Evolutionary conservation across 2,329 filamentous ascomycete species (phyloP).

Genomic region (Fusarium sp.): DNA sequence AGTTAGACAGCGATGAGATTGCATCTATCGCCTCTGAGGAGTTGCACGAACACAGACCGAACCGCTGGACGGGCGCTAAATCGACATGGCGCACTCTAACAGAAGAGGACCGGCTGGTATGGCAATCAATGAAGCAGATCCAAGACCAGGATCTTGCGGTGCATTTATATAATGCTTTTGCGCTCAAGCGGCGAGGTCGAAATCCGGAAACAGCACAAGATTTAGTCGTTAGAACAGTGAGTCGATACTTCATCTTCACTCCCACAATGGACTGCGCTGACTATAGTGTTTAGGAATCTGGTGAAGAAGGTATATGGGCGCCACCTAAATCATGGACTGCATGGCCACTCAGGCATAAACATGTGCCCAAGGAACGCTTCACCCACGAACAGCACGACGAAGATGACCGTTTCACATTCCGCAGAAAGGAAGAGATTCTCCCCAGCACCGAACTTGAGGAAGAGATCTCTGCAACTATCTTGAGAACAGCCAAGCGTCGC

Average conservation of each 20-base stretch:
- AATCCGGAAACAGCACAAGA: conserved; percentile 46
- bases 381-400: conserved; percentile 59
- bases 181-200: conserved; percentile 64
- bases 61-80: conserved; percentile 76
- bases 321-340: conserved; percentile 79
- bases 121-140: conserved; percentile 71
- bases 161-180: conserved; percentile 84
- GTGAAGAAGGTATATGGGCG: conserved; percentile 57
- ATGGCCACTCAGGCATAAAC: conserved; percentile 78
- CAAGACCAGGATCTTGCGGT: conserved; percentile 75
- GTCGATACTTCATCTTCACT: not conserved
- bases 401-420: conserved; percentile 65
- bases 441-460: conserved; percentile 77
- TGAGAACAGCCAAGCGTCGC: conserved; percentile 75
- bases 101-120: conserved; percentile 71
- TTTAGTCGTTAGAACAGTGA: conserved; percentile 49
- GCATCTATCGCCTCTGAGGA: conserved; percentile 62
- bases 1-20: conserved; percentile 61
- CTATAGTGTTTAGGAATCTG: conserved; percentile 43
- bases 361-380: conserved; percentile 71
- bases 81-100: conserved; percentile 76
- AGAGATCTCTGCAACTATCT: conserved; percentile 73
- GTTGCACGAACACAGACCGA: conserved; percentile 68
- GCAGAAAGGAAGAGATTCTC: conserved; percentile 56
- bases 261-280: not conserved